These are phyloP conservation scores for Prunus salicina DNA, from an alignment of 306 rosid genomes.

Conservation along the genomic window DNA sequence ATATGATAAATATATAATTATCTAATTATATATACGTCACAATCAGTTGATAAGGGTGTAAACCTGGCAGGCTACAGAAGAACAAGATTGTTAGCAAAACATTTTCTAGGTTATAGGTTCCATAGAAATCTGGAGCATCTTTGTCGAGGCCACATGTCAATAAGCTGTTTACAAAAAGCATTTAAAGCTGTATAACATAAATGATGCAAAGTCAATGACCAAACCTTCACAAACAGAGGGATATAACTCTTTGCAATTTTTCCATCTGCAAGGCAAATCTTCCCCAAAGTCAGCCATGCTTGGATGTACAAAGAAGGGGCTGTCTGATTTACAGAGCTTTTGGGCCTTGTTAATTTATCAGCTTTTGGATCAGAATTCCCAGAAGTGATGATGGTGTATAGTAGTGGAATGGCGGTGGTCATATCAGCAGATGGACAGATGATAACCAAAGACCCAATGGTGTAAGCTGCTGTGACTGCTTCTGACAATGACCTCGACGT, in stretches of 20 bases:
- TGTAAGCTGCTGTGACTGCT: constrained; percentile 71
- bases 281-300: constrained; percentile 91
- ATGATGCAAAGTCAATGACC: constrained; percentile 13
- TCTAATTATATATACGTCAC: neutral
- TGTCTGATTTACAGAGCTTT: constrained; percentile 47
- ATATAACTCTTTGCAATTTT: constrained; percentile 84
- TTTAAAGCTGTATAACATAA: neutral
- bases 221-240: constrained; percentile 87
- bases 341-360: constrained; percentile 47
- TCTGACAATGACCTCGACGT: constrained; percentile 47
- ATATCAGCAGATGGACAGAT: constrained; percentile 68
- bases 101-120: neutral
- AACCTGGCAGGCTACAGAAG: neutral
- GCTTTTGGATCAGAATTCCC: constrained; percentile 65
- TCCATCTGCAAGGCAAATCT: constrained; percentile 90
- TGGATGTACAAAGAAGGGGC: constrained; percentile 80
- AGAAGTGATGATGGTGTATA: constrained; percentile 75
- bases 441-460: constrained; percentile 78
- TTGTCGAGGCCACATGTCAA: neutral
- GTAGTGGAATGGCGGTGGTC: constrained; percentile 50
- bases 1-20: neutral
- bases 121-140: neutral
- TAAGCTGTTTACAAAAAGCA: neutral
- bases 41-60: neutral
- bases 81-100: neutral